A percentile compares a stretch with the other conserved stretches of the same genome.
These are phyloP conservation scores for Blastocystis sp. DNA, from an alignment of 352 stramenopile genomes.

Conservation along the genomic window DNA sequence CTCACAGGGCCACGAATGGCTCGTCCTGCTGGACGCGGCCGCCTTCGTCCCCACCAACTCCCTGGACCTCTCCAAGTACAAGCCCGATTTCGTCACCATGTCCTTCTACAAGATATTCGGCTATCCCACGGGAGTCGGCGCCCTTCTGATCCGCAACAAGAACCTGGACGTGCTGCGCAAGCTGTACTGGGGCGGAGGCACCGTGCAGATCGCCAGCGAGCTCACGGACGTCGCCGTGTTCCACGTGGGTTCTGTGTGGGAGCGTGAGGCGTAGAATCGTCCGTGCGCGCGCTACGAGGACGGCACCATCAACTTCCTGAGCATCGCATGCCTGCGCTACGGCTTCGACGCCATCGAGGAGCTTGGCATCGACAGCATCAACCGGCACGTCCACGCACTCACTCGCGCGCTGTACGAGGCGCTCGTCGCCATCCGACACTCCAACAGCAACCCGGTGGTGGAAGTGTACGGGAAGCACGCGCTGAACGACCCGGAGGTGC, in stretches of 20 bases:
- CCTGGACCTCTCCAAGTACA: conserved; percentile 78
- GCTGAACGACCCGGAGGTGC: conserved; percentile 27
- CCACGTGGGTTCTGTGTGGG: background rate
- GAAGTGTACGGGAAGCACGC: conserved; percentile 79
- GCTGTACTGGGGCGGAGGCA: conserved; percentile 80
- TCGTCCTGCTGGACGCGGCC: conserved; percentile 78
- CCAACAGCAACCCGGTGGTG: conserved; percentile 78
- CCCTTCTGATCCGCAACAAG: conserved; percentile 79
- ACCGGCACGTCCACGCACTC: conserved; percentile 60
- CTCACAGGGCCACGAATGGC: conserved; percentile 69
- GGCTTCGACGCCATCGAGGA: conserved; percentile 79
- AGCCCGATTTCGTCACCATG: conserved; percentile 81
- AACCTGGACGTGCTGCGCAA: conserved; percentile 74
- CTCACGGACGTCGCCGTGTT: conserved; percentile 16
- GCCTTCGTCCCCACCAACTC: conserved; percentile 79
- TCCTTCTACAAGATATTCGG: conserved; percentile 86
- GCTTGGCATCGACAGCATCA: conserved; percentile 77
- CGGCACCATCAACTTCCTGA: conserved; percentile 80
- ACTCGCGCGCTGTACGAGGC: conserved; percentile 65
- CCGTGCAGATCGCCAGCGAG: conserved; percentile 69
- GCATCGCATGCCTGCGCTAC: conserved; percentile 78
- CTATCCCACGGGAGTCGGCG: conserved; percentile 80
- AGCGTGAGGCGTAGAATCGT: conserved; percentile 28
- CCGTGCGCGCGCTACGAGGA: conserved; percentile 75
- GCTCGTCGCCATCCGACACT: conserved; percentile 1